These are phyloP conservation scores for Sporisorium scitamineum DNA, from an alignment of 1,284 basidiomycete species.

Conservation along the genomic window DNA sequence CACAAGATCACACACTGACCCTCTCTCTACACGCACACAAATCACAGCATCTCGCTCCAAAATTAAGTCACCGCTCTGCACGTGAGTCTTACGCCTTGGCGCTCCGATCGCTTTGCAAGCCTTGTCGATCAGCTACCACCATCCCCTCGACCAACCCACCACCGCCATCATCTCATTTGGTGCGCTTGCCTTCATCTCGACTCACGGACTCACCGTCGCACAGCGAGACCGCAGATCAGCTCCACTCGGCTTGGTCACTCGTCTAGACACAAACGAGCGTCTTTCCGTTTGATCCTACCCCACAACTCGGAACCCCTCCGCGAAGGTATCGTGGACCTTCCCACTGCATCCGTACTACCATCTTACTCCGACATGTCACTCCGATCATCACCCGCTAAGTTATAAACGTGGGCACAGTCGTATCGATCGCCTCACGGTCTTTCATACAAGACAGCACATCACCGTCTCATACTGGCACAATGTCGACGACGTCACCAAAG, in stretches of 20 bases:
- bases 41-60: not conserved
- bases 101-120: not conserved
- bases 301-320: not conserved
- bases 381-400: not conserved
- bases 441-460: too few relatives aligned
- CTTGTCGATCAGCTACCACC: not conserved
- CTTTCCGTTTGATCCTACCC: not conserved
- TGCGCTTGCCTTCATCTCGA: not conserved
- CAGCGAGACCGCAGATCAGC: not conserved
- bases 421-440: not conserved
- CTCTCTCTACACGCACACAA: not conserved
- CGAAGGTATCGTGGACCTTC: not conserved
- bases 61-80: constrained; percentile 17
- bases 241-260: not conserved
- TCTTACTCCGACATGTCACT: not conserved
- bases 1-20: not conserved
- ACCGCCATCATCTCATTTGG: not conserved
- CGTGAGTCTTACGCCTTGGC: too few relatives aligned
- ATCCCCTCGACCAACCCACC: not conserved
- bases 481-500: constrained; percentile 9
- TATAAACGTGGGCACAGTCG: constrained; percentile 5
- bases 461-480: not conserved
- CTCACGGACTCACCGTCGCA: not conserved
- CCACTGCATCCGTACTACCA: not conserved
- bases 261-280: not conserved